A percentile compares a stretch with the other conserved stretches of the same genome.
Conservation (phyloP, 805 yeast species). For the Candida jianshihensis region DNA sequence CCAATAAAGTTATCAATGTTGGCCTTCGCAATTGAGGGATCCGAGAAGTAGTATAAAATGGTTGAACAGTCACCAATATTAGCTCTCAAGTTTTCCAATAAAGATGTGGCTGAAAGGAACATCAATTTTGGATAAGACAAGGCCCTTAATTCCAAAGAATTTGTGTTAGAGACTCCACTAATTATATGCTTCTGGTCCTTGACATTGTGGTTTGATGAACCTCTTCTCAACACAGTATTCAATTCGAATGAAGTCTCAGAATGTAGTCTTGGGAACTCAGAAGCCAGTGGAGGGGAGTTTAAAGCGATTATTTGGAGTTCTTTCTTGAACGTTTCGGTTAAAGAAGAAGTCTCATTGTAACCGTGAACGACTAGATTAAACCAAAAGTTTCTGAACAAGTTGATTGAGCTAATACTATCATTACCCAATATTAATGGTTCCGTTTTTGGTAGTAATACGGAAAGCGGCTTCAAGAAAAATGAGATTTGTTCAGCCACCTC, state of each 20-base stretch:
- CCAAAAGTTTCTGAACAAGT: conserved; percentile 84
- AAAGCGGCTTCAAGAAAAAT: conserved; percentile 62
- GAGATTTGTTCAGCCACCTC: conserved; percentile 66
- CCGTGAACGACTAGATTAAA: conserved; percentile 92
- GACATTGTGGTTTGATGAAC: conserved; percentile 75
- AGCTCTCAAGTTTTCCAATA: conserved; percentile 75
- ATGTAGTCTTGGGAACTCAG: conserved; percentile 71
- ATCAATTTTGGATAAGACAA: conserved; percentile 72
- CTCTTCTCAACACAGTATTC: conserved; percentile 84
- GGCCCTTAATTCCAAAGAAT: conserved; percentile 43
- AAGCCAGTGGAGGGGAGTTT: conserved; percentile 81
- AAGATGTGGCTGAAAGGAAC: conserved; percentile 77
- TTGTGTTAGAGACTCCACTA: conserved; percentile 28
- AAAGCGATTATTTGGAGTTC: conserved; percentile 70
- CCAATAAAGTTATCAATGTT: conserved; percentile 67
- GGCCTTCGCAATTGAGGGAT: conserved; percentile 68
- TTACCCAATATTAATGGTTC: conserved; percentile 32
- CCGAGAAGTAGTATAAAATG: conserved; percentile 73
- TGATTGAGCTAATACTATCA: conserved; percentile 41
- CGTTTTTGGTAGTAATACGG: conserved; percentile 60
- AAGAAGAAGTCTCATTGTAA: conserved; percentile 51
- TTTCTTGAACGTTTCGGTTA: conserved; percentile 38
- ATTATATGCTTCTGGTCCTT: conserved; percentile 65
- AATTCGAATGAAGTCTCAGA: conserved; percentile 89
- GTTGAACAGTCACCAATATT: conserved; percentile 76